phyloP scores from a whole-genome alignment of 768 basidiomycete genomes.

The Boletus coccyginus region DNA sequence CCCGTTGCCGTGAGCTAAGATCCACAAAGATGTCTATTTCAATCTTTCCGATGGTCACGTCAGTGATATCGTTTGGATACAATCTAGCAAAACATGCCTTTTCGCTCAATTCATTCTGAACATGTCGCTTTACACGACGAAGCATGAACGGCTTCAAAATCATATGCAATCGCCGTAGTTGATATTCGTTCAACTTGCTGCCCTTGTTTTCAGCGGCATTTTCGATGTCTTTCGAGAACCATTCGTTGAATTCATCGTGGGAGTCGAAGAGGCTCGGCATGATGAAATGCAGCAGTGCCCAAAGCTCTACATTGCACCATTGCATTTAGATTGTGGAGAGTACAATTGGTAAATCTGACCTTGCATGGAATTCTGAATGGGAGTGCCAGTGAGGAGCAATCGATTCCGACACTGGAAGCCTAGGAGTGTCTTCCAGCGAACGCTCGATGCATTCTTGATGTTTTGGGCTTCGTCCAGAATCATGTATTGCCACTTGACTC shows the following conservation, averaged over 20 bases:
- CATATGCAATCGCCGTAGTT: slow-evolving; percentile 94
- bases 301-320: slow-evolving; percentile 62
- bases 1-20: slow-evolving; percentile 87
- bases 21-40: slow-evolving; percentile 96
- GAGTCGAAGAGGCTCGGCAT: slow-evolving; percentile 99
- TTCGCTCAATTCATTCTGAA: slow-evolving; percentile 99
- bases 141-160: slow-evolving; percentile 99
- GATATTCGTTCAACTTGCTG: slow-evolving; percentile 90
- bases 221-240: slow-evolving; percentile 99
- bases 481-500: slow-evolving; percentile 99
- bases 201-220: slow-evolving; percentile 91
- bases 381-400: slow-evolving; percentile 92
- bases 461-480: slow-evolving; percentile 99
- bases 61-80: slow-evolving; percentile 73
- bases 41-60: slow-evolving; percentile 80
- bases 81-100: slow-evolving; percentile 55
- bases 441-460: slow-evolving; percentile 96
- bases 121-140: slow-evolving; percentile 93
- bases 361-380: slow-evolving; percentile 99
- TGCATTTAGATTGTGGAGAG: slow-evolving; percentile 1
- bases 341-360: slow-evolving; percentile 44
- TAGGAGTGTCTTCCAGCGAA: slow-evolving; percentile 95
- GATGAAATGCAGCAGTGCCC: slow-evolving; percentile 98
- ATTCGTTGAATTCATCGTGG: slow-evolving; percentile 98
- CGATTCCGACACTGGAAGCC: slow-evolving; percentile 96